Evolutionary conservation across 1,284 basidiomycete species (phyloP).

Genomic region (Limonomyces culmigenus): DNA sequence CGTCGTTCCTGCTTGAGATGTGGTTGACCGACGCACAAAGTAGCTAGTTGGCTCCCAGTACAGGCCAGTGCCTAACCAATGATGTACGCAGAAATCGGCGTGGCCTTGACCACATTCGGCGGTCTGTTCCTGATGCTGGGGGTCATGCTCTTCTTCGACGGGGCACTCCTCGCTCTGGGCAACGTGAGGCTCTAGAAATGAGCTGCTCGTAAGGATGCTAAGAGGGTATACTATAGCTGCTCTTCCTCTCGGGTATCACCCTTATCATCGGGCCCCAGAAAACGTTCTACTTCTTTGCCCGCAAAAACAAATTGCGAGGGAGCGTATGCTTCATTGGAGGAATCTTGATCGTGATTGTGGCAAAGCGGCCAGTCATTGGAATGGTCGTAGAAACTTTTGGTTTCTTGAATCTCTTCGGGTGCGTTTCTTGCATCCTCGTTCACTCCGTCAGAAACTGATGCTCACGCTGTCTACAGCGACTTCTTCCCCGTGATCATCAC

Average conservation of each 20-base stretch:
- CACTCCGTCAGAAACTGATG: constrained; percentile 5
- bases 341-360: constrained; percentile 69
- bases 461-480: constrained; percentile 45
- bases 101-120: constrained; percentile 95
- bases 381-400: constrained; percentile 92
- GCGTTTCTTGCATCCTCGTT: constrained; percentile 19
- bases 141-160: constrained; percentile 93
- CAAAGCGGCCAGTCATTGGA: constrained; percentile 87
- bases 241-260: constrained; percentile 84
- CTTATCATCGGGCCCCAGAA: constrained; percentile 92
- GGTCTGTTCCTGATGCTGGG: constrained; percentile 93
- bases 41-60: constrained; percentile 12
- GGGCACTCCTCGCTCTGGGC: constrained; percentile 89
- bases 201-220: not conserved
- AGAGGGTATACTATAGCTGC: constrained; percentile 42
- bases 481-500: constrained; percentile 98
- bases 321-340: constrained; percentile 85
- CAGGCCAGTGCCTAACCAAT: not conserved
- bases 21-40: constrained; percentile 60
- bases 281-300: constrained; percentile 96
- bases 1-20: no score
- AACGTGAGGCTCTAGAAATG: constrained; percentile 43
- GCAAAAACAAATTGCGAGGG: constrained; percentile 93
- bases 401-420: constrained; percentile 97
- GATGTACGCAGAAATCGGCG: constrained; percentile 65